These are phyloP conservation scores for Zalaria sp. DNA, from an alignment of 2,329 filamentous ascomycete genomes.

Conservation along the genomic window DNA sequence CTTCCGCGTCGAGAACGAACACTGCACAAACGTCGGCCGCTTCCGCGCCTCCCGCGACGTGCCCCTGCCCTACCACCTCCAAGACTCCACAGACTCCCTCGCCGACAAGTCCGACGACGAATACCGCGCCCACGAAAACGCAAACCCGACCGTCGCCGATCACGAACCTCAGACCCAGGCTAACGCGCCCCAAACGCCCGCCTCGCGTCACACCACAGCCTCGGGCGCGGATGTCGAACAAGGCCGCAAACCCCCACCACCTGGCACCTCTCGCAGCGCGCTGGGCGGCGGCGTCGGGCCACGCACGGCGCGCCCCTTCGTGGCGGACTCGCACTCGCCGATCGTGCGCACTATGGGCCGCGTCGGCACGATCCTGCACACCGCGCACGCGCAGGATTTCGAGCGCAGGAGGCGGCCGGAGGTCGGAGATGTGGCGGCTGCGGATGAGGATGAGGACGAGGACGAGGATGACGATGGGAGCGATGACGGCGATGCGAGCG, in stretches of 20 bases:
- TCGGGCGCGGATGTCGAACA: background rate
- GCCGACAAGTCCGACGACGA: background rate
- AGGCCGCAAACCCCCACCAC: background rate
- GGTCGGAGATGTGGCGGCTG: conserved; percentile 15
- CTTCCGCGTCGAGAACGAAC: conserved; percentile 93
- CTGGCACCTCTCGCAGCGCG: background rate
- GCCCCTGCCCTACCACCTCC: conserved; percentile 61
- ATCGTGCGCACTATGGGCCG: conserved; percentile 31
- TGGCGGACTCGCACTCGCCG: conserved; percentile 18
- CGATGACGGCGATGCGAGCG: conserved; percentile 3
- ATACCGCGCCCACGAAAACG: background rate
- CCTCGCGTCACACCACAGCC: background rate
- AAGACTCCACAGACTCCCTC: conserved; percentile 9
- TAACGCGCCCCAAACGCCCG: background rate
- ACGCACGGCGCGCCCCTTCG: conserved; percentile 3
- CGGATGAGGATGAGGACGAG: conserved; percentile 7
- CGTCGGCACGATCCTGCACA: conserved; percentile 56
- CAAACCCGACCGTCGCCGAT: background rate
- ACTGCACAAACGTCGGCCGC: conserved; percentile 79
- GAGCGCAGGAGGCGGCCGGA: conserved; percentile 56
- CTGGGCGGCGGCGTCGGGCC: background rate
- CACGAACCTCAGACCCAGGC: conserved; percentile 1
- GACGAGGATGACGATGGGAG: conserved; percentile 19
- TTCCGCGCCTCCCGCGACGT: conserved; percentile 85
- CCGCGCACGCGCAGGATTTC: conserved; percentile 84